Percentiles rank a stretch among this genome's conserved stretches.
Conservation (phyloP, 495 filamentous ascomycete species). For the Parathielavia hyrcaniae region DNA sequence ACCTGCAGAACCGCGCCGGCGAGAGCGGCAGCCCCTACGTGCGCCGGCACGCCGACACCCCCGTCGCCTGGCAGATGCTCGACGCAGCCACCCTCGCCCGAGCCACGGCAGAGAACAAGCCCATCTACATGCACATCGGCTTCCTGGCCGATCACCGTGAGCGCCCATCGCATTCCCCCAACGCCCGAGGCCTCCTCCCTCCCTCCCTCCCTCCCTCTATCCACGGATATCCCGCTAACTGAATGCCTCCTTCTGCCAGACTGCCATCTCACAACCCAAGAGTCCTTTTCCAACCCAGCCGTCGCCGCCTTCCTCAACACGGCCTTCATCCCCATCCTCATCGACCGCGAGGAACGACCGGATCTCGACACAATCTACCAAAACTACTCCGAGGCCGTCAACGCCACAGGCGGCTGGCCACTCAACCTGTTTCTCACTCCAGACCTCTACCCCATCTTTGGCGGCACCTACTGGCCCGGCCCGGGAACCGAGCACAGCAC, state of each 20-base stretch:
- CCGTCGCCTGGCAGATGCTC: slow-evolving; percentile 92
- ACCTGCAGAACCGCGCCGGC: slow-evolving; percentile 60
- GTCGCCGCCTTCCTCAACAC: slow-evolving; percentile 79
- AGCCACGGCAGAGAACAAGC: slow-evolving; percentile 71
- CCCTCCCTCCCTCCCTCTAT: not conserved
- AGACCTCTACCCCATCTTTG: slow-evolving; percentile 86
- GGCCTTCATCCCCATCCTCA: slow-evolving; percentile 84
- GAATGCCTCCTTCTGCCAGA: slow-evolving; percentile 40
- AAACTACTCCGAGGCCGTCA: slow-evolving; percentile 95
- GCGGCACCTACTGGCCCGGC: slow-evolving; percentile 94
- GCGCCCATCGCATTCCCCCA: slow-evolving; percentile 20
- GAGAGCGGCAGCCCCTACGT: slow-evolving; percentile 82
- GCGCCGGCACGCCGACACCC: slow-evolving; percentile 72
- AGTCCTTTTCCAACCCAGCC: slow-evolving; percentile 78
- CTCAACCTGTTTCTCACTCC: slow-evolving; percentile 95
- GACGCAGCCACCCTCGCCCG: slow-evolving; percentile 66
- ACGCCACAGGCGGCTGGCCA: slow-evolving; percentile 90
- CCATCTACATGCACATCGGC: slow-evolving; percentile 92
- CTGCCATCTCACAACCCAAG: slow-evolving; percentile 90
- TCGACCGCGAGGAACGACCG: slow-evolving; percentile 91
- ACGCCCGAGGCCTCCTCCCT: not conserved
- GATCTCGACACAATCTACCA: slow-evolving; percentile 96
- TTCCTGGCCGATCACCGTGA: slow-evolving; percentile 93
- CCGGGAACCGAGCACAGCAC: slow-evolving; percentile 53
- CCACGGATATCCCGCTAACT: slow-evolving; percentile 13